Base-by-base conservation (phyloP, 2,329 filamentous ascomycete genomes). In the Cladorrhinum sp. region DNA sequence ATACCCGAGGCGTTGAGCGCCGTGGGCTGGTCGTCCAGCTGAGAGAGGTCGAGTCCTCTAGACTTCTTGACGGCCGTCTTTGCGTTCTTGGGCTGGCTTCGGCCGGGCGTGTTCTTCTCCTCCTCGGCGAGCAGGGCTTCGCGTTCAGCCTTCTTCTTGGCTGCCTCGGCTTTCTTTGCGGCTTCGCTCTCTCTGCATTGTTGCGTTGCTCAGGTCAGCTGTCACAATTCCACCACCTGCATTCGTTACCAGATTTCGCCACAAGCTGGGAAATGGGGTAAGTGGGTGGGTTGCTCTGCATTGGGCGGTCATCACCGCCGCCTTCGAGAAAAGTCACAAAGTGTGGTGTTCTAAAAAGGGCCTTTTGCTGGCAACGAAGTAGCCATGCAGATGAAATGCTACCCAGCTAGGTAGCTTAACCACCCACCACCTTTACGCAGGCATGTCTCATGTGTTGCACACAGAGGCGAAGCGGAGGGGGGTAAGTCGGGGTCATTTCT, bases 81-180 rank as follows among this genome's bases (percentile, higher is more conserved):
- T 61, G 82, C 77, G 67, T 88, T 87, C 76, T 91, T 92, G 57
- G 86, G 83, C 26, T 80, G 80, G 21, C 82, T 75, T 67, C 86
- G 80, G 70, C 84, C 77, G 68, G 83, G 77, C 60, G 84, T 73
- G 68, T 68, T 81, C 64, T 84, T 88, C 72, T 97, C 94, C 76
- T 99, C 95, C 72, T 90, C 92, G 60, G 86, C 88, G 39, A 92
- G 78, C 23, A 93, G 79, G 10, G 93, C 91, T 1, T 96, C 93
- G 55, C 89, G 89, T 74, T 98, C 95, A 56, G 93, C 94, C 78
- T 96, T 98, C 78, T 96, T 96, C 60, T 88, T 86, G 2, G 90
- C 90, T 59, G 82, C 84, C 72, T 96, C 91, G 59, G 89, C 89
- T 68, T 90, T 92, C 77, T 94, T 96, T 55, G 87, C 87, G 55